These are phyloP conservation scores for Podila horticola DNA, from an alignment of 192 early-diverging fungal genomes.

Conservation along the genomic window DNA sequence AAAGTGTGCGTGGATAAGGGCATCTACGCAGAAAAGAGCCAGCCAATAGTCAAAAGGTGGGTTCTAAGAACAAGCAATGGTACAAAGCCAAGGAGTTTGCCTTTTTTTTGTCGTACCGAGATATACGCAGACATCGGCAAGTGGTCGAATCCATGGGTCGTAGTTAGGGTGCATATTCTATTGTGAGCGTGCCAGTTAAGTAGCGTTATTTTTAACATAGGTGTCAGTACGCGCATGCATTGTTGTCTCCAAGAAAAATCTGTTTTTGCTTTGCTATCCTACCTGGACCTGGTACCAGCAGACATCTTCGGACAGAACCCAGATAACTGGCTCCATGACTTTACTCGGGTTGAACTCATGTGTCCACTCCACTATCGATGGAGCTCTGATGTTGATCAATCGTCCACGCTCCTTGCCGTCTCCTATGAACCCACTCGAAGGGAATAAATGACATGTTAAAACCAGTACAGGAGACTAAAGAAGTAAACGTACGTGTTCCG, in stretches of 20 bases:
- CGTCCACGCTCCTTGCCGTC: background rate
- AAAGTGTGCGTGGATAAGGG: slow-evolving; percentile 1
- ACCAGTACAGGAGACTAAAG: too few species aligned
- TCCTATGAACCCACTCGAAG: background rate
- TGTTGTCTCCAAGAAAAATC: background rate
- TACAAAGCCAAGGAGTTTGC: background rate
- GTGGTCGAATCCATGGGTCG: background rate
- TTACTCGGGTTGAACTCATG: slow-evolving; percentile 18
- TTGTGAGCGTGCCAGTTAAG: background rate
- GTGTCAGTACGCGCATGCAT: background rate
- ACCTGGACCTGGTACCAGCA: slow-evolving; percentile 44
- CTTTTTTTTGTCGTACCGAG: background rate
- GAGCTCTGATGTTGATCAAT: slow-evolving; percentile 5
- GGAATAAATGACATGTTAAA: background rate
- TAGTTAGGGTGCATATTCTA: background rate
- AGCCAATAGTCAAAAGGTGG: too few species aligned
- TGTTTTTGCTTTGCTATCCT: background rate
- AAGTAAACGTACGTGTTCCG: too few species aligned
- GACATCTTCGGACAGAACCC: slow-evolving; percentile 17
- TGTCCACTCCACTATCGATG: slow-evolving; percentile 22
- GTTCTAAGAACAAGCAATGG: background rate
- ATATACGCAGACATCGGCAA: background rate
- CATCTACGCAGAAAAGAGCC: background rate
- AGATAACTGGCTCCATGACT: slow-evolving; percentile 10
- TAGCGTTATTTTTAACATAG: background rate